Evolutionary conservation across 2,329 filamentous ascomycete species (phyloP), one percentile per base, ranked within the genome.

Genomic region (Xylaria arbuscula): DNA sequence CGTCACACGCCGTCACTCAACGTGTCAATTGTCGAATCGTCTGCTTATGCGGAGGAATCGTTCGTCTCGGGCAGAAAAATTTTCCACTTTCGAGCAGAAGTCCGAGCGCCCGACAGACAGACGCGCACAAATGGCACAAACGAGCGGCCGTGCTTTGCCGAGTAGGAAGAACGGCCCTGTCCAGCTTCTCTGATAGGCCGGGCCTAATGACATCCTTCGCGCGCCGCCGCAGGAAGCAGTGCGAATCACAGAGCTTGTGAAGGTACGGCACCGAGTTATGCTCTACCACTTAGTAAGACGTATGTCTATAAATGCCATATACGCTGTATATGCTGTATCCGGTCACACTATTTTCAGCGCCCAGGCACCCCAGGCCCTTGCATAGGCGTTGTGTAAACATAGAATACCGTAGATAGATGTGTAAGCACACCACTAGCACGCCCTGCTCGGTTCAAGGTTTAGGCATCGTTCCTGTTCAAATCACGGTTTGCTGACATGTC

Each of bases 111-210:
- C 13, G 40, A 55, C 45, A 56, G 45, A 48, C 40, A 68, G 40
- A n/a, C 40, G 53, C 28, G 42, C 42, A 42, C 61, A 56, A 63
- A 45, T 8, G 15, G 42, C 42, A 42, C 61, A 56, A 63, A 45
- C 3, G 15, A 19, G 32, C n/a, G 48, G 34, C 48, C 17, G 22
- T 61, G 34, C 19, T 51, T 28, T 24, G 66, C 62, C 60, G 56
- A 28, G 50, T 42, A 53, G 63, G 62, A 62, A 62, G 15, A 58
- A 50, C 55, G 65, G 22, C 66, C 66, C 19, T 47, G 58, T 54
- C 40, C 9, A 36, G 62, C 57, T 68, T 66, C 59, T 59, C 45
- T 58, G 62, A 68, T 66, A 66, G 66, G 66, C 62, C 36, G 34
- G 38, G 66, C 53, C 62, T 55, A 55, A 42, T 15, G 40, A 32